These are phyloP conservation scores for Colletotrichum truncatum DNA, from an alignment of 2,329 filamentous ascomycete genomes.

Conservation along the genomic window DNA sequence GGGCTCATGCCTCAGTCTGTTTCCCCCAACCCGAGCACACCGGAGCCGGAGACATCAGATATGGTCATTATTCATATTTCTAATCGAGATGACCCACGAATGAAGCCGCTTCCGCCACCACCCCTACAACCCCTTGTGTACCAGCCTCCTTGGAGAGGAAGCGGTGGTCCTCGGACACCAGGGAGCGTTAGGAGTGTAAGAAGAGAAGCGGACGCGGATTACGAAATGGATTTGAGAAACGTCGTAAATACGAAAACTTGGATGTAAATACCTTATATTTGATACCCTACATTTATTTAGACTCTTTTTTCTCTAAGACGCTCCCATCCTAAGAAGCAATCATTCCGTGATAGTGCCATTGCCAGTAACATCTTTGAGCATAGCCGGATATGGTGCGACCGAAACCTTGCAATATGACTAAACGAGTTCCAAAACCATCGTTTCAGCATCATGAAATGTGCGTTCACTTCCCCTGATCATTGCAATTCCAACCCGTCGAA, in stretches of 20 bases:
- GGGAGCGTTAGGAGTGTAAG: neutral
- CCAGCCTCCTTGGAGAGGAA: slow-evolving; percentile 2
- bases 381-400: no score
- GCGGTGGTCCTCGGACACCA: neutral
- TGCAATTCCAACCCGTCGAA: neutral
- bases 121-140: neutral
- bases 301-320: neutral
- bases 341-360: no score
- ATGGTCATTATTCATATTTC: slow-evolving; percentile 14
- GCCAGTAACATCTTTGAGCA: no score
- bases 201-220: slow-evolving; percentile 3
- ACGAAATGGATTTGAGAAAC: slow-evolving; percentile 10
- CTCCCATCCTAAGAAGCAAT: neutral
- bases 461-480: neutral
- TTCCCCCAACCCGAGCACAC: neutral
- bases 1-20: neutral
- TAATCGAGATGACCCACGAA: neutral
- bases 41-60: neutral
- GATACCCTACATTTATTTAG: neutral
- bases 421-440: neutral
- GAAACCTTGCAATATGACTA: no score
- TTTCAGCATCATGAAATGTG: neutral
- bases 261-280: slow-evolving; percentile 3
- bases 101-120: slow-evolving; percentile 15
- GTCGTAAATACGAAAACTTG: slow-evolving; percentile 7